A percentile compares a stretch with the other conserved stretches of the same genome.
These are phyloP conservation scores for Nephelium lappaceum DNA, from an alignment of 345 rosid species.

Conservation along the genomic window DNA sequence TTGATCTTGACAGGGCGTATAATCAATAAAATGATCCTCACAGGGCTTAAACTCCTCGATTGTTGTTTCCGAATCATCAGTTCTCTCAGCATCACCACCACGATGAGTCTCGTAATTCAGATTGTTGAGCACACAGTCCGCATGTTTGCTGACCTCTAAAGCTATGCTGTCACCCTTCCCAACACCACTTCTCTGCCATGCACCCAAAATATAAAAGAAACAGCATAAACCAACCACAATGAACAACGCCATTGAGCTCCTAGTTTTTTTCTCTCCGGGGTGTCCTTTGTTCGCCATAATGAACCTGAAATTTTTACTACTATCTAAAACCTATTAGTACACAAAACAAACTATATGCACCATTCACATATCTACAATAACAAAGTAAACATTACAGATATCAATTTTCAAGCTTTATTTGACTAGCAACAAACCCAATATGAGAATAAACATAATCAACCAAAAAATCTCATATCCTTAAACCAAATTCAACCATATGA, in stretches of 20 bases:
- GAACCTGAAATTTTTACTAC: constrained; percentile 9
- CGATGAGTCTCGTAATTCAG: constrained; percentile 56
- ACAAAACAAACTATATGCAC: not conserved
- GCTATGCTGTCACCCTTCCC: constrained; percentile 70
- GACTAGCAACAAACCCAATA: not conserved
- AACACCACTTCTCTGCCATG: constrained; percentile 76
- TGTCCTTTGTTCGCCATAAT: constrained; percentile 39
- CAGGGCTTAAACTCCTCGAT: constrained; percentile 47
- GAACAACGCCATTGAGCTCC: constrained; percentile 48
- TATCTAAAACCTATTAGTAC: not conserved
- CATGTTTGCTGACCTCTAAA: constrained; percentile 45
- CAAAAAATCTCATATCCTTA: not conserved
- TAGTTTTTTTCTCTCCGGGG: constrained; percentile 41
- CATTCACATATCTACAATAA: not conserved
- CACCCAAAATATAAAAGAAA: constrained; percentile 67
- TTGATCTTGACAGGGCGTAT: constrained; percentile 77
- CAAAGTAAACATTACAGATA: not conserved
- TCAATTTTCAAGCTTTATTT: not conserved
- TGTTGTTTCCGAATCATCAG: constrained; percentile 27
- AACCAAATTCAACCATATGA: not conserved
- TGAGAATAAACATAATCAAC: not conserved
- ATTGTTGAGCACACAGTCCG: constrained; percentile 53
- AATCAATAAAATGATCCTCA: constrained; percentile 46
- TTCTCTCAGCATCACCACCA: constrained; percentile 31
- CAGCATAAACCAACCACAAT: constrained; percentile 53